phyloP scores from a whole-genome alignment of 495 filamentous ascomycete genomes.

The Copromyces sp. region DNA sequence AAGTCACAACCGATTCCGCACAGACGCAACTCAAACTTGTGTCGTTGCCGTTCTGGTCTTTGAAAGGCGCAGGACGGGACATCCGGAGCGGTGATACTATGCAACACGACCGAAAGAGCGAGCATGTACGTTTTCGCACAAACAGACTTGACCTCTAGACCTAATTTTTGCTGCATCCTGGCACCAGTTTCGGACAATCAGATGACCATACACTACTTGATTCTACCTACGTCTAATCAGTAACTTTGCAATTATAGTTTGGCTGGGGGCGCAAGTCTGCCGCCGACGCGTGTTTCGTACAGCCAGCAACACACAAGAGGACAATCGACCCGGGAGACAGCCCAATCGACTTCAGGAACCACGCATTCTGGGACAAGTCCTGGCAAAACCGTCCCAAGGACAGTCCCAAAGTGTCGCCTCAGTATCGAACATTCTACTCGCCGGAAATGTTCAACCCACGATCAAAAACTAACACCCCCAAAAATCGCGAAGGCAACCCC shows the following conservation, averaged over 20 bases:
- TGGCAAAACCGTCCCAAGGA: neutral
- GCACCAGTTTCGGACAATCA: neutral
- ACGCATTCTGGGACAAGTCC: neutral
- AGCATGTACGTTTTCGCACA: constrained; percentile 3
- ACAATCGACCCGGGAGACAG: constrained; percentile 4
- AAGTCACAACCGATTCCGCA: neutral
- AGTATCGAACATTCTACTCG: neutral
- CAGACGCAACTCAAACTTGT: neutral
- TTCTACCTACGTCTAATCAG: neutral
- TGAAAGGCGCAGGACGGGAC: neutral
- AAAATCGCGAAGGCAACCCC: neutral
- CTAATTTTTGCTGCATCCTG: neutral
- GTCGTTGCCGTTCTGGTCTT: neutral
- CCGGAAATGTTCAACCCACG: neutral
- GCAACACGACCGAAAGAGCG: constrained; percentile 9
- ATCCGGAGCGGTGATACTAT: neutral
- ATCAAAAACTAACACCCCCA: neutral
- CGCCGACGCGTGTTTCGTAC: constrained; percentile 12
- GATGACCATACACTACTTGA: neutral
- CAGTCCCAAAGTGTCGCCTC: neutral
- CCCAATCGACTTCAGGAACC: neutral
- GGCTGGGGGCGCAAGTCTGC: constrained; percentile 14
- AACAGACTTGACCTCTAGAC: neutral
- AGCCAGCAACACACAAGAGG: constrained; percentile 13
- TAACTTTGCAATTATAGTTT: neutral